Base-by-base conservation (phyloP, 2,329 filamentous ascomycete genomes). In the Ramularia endophylla region DNA sequence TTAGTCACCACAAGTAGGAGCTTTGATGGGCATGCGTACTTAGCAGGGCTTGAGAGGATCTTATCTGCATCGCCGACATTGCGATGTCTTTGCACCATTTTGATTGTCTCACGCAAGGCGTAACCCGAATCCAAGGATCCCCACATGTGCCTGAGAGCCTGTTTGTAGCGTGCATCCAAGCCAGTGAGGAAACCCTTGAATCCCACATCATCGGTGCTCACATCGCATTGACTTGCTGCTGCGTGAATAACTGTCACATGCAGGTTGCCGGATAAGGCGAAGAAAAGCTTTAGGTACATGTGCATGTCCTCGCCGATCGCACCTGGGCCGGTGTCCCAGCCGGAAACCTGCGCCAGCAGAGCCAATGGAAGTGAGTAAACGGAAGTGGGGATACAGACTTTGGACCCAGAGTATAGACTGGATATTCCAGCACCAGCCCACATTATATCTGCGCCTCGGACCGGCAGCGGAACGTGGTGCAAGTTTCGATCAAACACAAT, bases 231-330 rank as follows among this genome's bases (percentile, higher is more conserved):
- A 63, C 81, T 85, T 43, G 84, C 80, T 2, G 83, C 81, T 46
- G 78, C 81, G 52, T 81, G 67, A 20, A 87, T 72, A 3, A 81
- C 77, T 36, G 75, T 72, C 34, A 75, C 75, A 9, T 78, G 79
- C 40, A 86, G 59, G 57, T 85, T 79, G 3, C 83, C 83, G 47
- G 82, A 83, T 13, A 85, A 72, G 1, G 81, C 79, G 50, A 86
- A 86, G 66, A 86, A 86, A 60, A 81, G 85, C 68, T 86, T 86
- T 48, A 86, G 71, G 57, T 83, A 83, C 83, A 86, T 86, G 66
- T 87, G 83, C 56, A 86, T 64, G 56, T 86, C 83, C 62, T 87
- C 83, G 31, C 83, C 83, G 51, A 87, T 86, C 15, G 83, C 81
- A 46, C 84, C 81, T 1, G 77, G 72, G 38, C 77, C 80, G 40